phyloP scores from a whole-genome alignment of 352 stramenopile species.

The Globisporangium nodosum region DNA sequence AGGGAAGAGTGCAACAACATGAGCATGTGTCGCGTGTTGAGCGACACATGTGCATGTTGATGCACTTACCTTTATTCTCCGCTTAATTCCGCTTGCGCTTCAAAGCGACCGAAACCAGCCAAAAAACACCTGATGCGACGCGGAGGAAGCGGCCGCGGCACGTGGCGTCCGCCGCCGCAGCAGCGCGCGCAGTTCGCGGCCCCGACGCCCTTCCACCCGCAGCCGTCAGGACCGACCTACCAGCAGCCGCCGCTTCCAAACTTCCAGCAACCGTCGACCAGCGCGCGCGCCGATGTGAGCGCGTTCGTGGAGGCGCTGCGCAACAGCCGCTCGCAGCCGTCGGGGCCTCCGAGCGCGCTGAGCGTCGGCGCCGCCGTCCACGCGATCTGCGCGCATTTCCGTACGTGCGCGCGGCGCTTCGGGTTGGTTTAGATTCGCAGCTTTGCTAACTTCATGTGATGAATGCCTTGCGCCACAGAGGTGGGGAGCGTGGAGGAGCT shows the following conservation, averaged over 20 bases:
- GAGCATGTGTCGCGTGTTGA: too few relatives aligned
- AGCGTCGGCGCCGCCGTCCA: conserved; percentile 37
- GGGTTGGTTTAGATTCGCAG: neutral
- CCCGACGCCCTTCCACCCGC: neutral
- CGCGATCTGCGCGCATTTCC: conserved; percentile 60
- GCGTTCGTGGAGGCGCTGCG: conserved; percentile 58
- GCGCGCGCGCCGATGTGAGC: conserved; percentile 38
- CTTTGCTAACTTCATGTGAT: neutral
- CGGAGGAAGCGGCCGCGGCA: neutral
- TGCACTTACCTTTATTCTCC: neutral
- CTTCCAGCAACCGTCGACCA: neutral
- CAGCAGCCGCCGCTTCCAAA: neutral
- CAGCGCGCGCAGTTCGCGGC: neutral
- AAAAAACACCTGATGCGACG: neutral
- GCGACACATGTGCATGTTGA: too few relatives aligned
- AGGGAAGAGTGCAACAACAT: too few relatives aligned
- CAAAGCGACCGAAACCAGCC: neutral
- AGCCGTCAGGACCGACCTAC: neutral
- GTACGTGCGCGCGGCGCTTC: conserved; percentile 19
- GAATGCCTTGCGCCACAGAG: conserved; percentile 17
- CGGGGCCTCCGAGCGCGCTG: conserved; percentile 51
- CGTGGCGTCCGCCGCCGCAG: conserved; percentile 1
- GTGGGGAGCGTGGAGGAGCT: conserved; percentile 51
- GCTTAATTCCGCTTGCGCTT: neutral
- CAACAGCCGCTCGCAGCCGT: conserved; percentile 36